These are phyloP conservation scores for Pseudogymnoascus sp. DNA, from an alignment of 2,329 filamentous ascomycete genomes.

Conservation along the genomic window DNA sequence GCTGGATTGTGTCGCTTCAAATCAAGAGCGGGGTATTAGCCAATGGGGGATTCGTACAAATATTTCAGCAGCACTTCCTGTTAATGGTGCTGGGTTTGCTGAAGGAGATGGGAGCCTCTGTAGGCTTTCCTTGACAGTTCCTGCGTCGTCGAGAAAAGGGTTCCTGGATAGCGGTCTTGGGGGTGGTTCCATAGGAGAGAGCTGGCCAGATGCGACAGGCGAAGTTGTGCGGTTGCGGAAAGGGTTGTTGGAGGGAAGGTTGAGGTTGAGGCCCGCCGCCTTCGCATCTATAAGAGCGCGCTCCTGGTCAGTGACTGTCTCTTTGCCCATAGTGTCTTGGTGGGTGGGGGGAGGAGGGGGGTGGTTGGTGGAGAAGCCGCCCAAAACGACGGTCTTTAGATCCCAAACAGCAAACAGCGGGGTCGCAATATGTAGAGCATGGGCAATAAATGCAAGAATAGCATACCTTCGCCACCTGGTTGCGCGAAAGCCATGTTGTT, in stretches of 20 bases:
- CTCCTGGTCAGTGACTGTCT: not conserved
- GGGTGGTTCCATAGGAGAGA: constrained; percentile 50
- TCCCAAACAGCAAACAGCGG: not conserved
- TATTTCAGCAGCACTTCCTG: constrained; percentile 56
- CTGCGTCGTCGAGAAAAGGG: constrained; percentile 60
- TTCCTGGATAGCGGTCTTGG: constrained; percentile 61
- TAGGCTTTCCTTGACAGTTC: constrained; percentile 15
- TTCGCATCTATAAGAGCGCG: not conserved
- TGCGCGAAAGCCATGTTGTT: constrained; percentile 1
- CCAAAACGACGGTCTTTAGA: not conserved
- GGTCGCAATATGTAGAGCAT: not conserved
- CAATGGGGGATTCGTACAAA: constrained; percentile 54
- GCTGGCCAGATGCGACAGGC: constrained; percentile 39
- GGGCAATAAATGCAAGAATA: not conserved
- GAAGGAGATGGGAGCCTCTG: constrained; percentile 13
- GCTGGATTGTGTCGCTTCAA: constrained; percentile 23
- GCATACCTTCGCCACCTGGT: not conserved
- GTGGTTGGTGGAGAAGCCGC: not conserved
- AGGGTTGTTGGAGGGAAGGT: constrained; percentile 69
- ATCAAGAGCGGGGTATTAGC: constrained; percentile 15
- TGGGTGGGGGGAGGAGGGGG: not conserved
- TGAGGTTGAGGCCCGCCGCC: constrained; percentile 53
- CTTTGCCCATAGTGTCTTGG: not conserved
- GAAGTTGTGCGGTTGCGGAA: constrained; percentile 67
- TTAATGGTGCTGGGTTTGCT: constrained; percentile 32